Base-by-base conservation (phyloP, 1,284 basidiomycete genomes). In the Marasmius tenuissimus region DNA sequence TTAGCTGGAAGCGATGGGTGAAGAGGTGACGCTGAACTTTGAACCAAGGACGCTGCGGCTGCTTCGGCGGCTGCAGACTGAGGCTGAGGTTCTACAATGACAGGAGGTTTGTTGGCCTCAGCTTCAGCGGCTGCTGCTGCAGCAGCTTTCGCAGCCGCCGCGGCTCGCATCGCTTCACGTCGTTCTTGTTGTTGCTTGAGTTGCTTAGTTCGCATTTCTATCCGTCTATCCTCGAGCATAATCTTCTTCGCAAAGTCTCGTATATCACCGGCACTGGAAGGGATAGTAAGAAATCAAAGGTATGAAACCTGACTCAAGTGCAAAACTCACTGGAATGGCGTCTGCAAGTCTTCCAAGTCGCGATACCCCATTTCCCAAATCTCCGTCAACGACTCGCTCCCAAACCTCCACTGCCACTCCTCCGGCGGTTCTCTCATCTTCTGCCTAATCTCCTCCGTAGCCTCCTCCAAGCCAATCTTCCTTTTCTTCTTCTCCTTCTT, bases 281-380 rank as follows among this genome's bases (percentile, higher is more conserved):
- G 11, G 11, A 20, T 59, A 14, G 16, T 27, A 2, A 18, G 38
- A 58, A 40, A 53, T 34, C 45, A 48, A 4, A 35, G n/a, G 20
- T 12, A 20, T 8, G 4, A 6, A 52, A 60, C 10, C 20, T 10
- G 57, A 63, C 55, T 61, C 37, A 63, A 58, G 18, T 60, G 45
- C 37, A 35, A 55, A 42, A 74, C 83, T 73, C 69, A 89, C 91
- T 83, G 83, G 80, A 88, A 87, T 9, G 85, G 84, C 61, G 76
- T 82, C 70, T 89, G 79, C 27, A 93, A 71, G 69, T 92, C 87
- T 11, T 67, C 63, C 60, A 89, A 68, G 57, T 85, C 85, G 64
- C 84, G 75, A 68, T 89, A 92, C 7, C 91, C 91, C 85, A 88
- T 85, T 60, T 85, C 83, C 91, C 91, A 93, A 37, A 92, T 88